These are phyloP conservation scores for Detonula confervacea DNA, from an alignment of 352 stramenopile species.

Conservation along the genomic window DNA sequence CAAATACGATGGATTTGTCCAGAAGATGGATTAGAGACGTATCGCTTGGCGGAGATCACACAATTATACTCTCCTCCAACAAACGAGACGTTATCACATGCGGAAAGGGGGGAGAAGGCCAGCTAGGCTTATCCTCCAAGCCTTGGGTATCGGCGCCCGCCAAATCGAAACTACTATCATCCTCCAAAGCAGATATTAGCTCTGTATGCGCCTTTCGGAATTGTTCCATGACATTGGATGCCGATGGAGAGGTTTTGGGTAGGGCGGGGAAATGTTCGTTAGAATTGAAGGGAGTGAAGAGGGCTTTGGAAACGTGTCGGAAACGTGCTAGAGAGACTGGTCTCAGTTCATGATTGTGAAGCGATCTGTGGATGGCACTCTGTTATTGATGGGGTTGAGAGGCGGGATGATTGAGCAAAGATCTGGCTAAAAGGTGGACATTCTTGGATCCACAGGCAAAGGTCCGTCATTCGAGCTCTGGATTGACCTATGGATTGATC, in stretches of 20 bases:
- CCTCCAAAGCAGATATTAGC: conserved; percentile 32
- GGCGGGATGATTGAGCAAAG: too few relatives aligned
- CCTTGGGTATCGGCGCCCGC: conserved; percentile 66
- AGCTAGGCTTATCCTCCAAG: conserved; percentile 62
- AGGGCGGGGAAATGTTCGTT: conserved; percentile 63
- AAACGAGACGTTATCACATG: conserved; percentile 61
- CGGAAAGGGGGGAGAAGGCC: conserved; percentile 71
- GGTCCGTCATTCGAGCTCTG: too few relatives aligned
- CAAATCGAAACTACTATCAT: conserved; percentile 63
- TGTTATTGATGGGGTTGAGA: too few relatives aligned
- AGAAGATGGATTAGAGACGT: conserved; percentile 62
- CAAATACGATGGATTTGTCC: conserved; percentile 7
- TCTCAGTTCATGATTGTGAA: too few relatives aligned
- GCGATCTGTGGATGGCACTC: too few relatives aligned
- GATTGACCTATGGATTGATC: too few relatives aligned
- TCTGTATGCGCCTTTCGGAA: conserved; percentile 66
- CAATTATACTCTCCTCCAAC: conserved; percentile 65
- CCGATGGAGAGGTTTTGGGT: conserved; percentile 46
- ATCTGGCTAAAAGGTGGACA: too few relatives aligned
- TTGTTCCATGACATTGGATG: conserved; percentile 70
- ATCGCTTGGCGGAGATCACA: conserved; percentile 77
- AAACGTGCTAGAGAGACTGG: conserved; percentile 34
- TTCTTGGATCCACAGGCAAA: too few relatives aligned
- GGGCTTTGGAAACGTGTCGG: conserved; percentile 45
- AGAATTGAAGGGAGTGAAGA: conserved; percentile 39